Percentiles rank a stretch among this genome's conserved stretches.
Conservation (phyloP, 768 basidiomycete species). For the Rhodosporidiobolus sp. region DNA sequence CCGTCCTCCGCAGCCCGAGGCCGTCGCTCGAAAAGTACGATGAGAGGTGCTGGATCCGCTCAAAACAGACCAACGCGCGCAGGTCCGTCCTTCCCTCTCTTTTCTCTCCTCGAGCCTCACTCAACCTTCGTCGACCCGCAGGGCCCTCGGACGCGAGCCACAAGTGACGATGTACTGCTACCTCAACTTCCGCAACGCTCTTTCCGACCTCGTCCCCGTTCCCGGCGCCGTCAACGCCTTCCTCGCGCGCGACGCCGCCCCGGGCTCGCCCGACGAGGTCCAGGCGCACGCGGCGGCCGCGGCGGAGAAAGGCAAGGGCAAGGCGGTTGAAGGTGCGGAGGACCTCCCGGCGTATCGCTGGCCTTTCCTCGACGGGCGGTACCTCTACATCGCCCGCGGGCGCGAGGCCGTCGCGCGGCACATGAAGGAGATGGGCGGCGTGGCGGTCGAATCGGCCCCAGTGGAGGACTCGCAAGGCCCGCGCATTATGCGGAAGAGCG, state of each 20-base stretch:
- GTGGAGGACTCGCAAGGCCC: not conserved
- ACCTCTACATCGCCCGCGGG: constrained; percentile 33
- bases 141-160: constrained; percentile 30
- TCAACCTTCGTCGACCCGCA: not conserved
- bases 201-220: constrained; percentile 27
- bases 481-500: not conserved
- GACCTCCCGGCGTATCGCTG: constrained; percentile 26
- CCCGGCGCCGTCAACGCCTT: constrained; percentile 27
- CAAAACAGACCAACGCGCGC: constrained; percentile 28
- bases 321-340: not conserved
- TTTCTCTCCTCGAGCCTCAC: not conserved
- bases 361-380: constrained; percentile 33
- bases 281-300: not conserved
- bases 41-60: constrained; percentile 32
- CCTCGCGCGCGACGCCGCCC: constrained; percentile 29
- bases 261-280: not conserved
- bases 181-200: constrained; percentile 35
- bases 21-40: constrained; percentile 17
- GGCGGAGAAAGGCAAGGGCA: not conserved
- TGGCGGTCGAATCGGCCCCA: not conserved
- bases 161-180: constrained; percentile 28
- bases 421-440: constrained; percentile 27
- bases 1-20: not conserved
- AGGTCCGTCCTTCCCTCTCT: constrained; percentile 7
- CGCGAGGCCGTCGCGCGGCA: constrained; percentile 19